Evolutionary conservation across 140 eudicot genomes (phyloP), one percentile per base, ranked within the genome.

Genomic region (Flaveria floridana): DNA sequence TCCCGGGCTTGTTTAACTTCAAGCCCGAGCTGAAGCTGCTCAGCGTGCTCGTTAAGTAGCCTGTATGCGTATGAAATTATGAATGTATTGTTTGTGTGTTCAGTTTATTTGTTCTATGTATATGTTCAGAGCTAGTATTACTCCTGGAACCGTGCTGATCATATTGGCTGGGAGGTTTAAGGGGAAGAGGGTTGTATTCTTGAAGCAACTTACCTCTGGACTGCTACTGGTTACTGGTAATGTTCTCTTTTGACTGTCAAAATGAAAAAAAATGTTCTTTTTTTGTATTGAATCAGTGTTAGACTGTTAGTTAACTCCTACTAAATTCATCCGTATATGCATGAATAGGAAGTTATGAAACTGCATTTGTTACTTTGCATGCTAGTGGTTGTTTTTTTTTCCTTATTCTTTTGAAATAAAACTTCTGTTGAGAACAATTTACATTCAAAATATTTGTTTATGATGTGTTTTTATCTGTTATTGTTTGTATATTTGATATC

Each of bases 151-250:
- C 2, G 97, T 89, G 68, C 76, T 91, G 84, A 91, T 89, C 9
- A 62, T 91, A 1, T 73, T 91, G 87, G 83, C 96, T 1, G 97
- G 97, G 41, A 82, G 96, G 84, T 91, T 91, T 41, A 91, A 80
- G 86, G 97, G 97, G 34, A 87, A 91, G 80, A 85, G 96, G 44
- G 95, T 87, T 79, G 95, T 91, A 13, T 91, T 91, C 82, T 81
- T 91, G 81, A 91, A 91, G 78, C 97, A 91, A 79, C 95, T 91
- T 23, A 12, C 91, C 6, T 89, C 96, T 81, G 96, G 97, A 20
- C 71, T 91, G 77, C 91, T 89, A 15, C 80, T 90, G 8, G 84
- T 90, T 64, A 87, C 96, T 47, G 96, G 95, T 90, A 57, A 77
- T 84, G 21, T 70, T 52, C 2, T 46, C 55, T n/a, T 7, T 13